These are phyloP conservation scores for Epichloe bromicola DNA, from an alignment of 2,329 filamentous ascomycete species.

Conservation along the genomic window DNA sequence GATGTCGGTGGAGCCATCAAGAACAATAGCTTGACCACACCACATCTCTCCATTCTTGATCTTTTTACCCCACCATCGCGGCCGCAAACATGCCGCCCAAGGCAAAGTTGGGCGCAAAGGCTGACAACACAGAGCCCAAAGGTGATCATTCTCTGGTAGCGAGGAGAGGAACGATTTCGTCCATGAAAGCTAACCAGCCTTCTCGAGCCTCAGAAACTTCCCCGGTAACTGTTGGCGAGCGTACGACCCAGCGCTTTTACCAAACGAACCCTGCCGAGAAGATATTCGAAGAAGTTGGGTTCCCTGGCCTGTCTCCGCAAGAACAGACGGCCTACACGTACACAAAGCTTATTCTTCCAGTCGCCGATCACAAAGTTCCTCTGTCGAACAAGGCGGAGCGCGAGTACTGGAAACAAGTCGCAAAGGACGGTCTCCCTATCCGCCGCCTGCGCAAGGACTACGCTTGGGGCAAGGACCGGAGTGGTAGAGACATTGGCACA, in stretches of 20 bases:
- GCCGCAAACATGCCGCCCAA: constrained; percentile 13
- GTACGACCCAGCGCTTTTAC: constrained; percentile 33
- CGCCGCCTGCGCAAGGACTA: constrained; percentile 28
- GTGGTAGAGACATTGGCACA: constrained; percentile 34
- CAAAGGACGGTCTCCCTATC: constrained; percentile 37
- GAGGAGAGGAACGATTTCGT: not conserved
- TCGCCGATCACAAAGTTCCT: constrained; percentile 21
- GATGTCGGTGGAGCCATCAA: constrained; percentile 3
- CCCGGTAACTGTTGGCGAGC: constrained; percentile 35
- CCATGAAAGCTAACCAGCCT: not conserved
- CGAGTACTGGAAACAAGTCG: constrained; percentile 44
- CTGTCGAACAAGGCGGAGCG: constrained; percentile 36
- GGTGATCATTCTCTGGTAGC: constrained; percentile 5
- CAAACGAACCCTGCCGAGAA: constrained; percentile 36
- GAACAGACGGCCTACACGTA: constrained; percentile 38
- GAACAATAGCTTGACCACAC: constrained; percentile 7
- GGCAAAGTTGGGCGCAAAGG: constrained; percentile 10
- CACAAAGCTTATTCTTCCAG: constrained; percentile 30
- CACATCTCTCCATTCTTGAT: constrained; percentile 1
- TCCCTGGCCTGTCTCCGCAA: constrained; percentile 30
- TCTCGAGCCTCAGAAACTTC: constrained; percentile 17
- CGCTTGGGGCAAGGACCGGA: constrained; percentile 38
- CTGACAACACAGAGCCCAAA: constrained; percentile 12
- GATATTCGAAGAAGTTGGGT: constrained; percentile 29
- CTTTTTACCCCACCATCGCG: constrained; percentile 9